These are phyloP conservation scores for Talaromyces piceae DNA, from an alignment of 2,329 filamentous ascomycete genomes.

Conservation along the genomic window DNA sequence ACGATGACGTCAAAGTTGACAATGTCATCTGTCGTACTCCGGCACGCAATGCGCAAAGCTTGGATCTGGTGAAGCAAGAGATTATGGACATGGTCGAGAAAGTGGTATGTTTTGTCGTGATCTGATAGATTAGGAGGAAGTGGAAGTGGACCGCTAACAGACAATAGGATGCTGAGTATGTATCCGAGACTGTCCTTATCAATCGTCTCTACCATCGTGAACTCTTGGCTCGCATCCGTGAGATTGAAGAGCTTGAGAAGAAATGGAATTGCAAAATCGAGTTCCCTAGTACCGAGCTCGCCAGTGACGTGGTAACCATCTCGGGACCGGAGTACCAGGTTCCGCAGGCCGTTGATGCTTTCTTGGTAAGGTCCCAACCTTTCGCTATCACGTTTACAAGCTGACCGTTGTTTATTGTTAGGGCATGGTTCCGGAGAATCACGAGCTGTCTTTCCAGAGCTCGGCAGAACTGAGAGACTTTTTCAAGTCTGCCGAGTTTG, in stretches of 20 bases:
- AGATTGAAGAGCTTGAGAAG: conserved; percentile 93
- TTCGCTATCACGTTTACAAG: background rate
- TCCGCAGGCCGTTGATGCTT: conserved; percentile 90
- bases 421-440: conserved; percentile 96
- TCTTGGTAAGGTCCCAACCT: conserved; percentile 57
- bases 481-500: conserved; percentile 73
- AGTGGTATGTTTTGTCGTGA: conserved; percentile 52
- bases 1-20: conserved; percentile 97
- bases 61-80: conserved; percentile 96
- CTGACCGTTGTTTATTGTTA: conserved; percentile 39
- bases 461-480: conserved; percentile 70
- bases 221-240: conserved; percentile 75
- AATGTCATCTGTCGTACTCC: conserved; percentile 98
- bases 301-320: conserved; percentile 91
- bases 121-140: background rate
- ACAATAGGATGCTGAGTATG: conserved; percentile 81
- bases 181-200: conserved; percentile 85
- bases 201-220: conserved; percentile 94
- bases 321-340: conserved; percentile 98
- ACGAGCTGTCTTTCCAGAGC: conserved; percentile 78
- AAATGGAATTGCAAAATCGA: conserved; percentile 99
- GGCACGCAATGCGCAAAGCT: conserved; percentile 89
- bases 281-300: conserved; percentile 94
- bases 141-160: conserved; percentile 6
- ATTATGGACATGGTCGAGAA: conserved; percentile 99